A percentile compares a stretch with the other conserved stretches of the same genome.
Evolutionary conservation across 2,329 filamentous ascomycete genomes (phyloP).

Genomic region (Tricladium varicosporioides): DNA sequence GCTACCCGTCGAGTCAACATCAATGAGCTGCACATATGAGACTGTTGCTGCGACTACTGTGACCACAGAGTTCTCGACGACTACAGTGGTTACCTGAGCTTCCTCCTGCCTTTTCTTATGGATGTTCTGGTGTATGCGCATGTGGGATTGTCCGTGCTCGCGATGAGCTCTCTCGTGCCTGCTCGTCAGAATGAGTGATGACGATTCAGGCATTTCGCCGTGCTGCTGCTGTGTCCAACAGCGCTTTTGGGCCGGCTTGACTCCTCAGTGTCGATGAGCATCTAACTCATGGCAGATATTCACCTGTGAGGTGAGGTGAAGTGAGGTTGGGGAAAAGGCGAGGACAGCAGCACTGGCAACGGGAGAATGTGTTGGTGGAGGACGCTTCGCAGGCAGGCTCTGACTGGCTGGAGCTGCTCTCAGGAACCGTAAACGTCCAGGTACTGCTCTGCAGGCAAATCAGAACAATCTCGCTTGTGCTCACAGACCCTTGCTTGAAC

Average conservation of each 20-base stretch:
- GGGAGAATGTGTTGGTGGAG: no score
- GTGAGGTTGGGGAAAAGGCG: not conserved
- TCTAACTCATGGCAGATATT: conserved; percentile 14
- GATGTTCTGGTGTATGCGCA: not conserved
- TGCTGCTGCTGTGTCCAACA: conserved; percentile 29
- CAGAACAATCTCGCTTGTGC: not conserved
- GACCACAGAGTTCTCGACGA: conserved; percentile 16
- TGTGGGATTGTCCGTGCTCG: conserved; percentile 23
- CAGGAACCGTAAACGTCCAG: no score
- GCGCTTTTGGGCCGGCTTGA: conserved; percentile 22
- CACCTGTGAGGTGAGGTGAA: conserved; percentile 1
- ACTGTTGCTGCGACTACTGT: conserved; percentile 30
- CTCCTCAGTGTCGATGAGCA: conserved; percentile 10
- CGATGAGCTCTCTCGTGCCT: conserved; percentile 32
- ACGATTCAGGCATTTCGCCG: conserved; percentile 18
- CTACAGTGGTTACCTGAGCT: conserved; percentile 1
- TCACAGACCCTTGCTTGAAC: not conserved
- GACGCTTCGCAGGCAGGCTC: not conserved
- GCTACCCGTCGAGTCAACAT: conserved; percentile 31
- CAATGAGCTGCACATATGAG: conserved; percentile 31
- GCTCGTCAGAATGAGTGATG: conserved; percentile 36
- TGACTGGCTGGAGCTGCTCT: not conserved
- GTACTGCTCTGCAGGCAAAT: not conserved
- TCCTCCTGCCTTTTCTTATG: conserved; percentile 4
- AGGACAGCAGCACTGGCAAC: not conserved